Base-by-base conservation (phyloP, 2,329 filamentous ascomycete genomes). In the Lachnellula hyalina region DNA sequence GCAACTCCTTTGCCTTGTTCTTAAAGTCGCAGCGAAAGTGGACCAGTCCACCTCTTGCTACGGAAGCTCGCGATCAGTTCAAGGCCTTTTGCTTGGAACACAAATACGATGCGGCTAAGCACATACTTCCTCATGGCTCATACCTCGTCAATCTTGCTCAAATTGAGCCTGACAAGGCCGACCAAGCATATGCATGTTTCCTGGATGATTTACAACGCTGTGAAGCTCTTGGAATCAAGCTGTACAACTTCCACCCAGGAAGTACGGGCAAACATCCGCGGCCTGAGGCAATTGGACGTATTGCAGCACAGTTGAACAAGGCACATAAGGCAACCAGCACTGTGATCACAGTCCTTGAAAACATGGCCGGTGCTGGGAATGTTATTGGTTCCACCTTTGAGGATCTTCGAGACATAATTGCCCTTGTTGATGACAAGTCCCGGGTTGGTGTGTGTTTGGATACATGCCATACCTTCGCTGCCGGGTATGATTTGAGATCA, bases 241-340 rank as follows among this genome's bases (percentile, higher is more conserved):
- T 96, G n/a, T 99, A 97, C 77, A 99, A 99, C 73, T 97, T 99
- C 74, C 94, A 99, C 69, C 94, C 94, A 0, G 94, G 94, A 19
- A 92, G 86, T 54, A 87, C 87, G 1, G 87, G 87, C 54, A 84
- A 86, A 47, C 80, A 81, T 35, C 77, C 81, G 3, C 82, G 86
- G 36, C 75, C 78, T 0, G 85, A 83, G 19, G 92, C 92, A 3
- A 86, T 96, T 54, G 77, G 73, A 14, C 84, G 94, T 40, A 89
- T 99, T 49, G 91, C 94, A 1, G 75, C 79, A 42, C 87, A 92
- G 65, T 79, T 99, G 49, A 96, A 96, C 69, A 81, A 80, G 55
- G 87, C 92, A 0, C 90, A 97, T 67, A 77, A 79, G 52, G 89
- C 86, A 54, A 96, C 89, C 0, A 80, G 77, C 41, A 79, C 77